Evolutionary conservation across 169 alveolate species (phyloP).

Genomic region (Plasmodium knowlesi): DNA sequence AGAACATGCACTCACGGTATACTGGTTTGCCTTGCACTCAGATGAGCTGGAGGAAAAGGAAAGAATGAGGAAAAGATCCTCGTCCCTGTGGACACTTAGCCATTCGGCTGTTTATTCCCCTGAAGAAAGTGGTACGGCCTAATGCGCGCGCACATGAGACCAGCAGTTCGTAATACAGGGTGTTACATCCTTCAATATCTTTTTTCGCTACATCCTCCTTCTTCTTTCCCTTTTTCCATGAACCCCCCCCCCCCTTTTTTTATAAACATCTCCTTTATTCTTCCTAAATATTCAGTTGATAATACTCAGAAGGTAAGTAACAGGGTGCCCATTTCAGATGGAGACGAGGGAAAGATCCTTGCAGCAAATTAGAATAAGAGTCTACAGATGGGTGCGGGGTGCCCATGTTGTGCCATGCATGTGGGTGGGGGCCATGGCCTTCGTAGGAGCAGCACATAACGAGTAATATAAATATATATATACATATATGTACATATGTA

Average conservation of each 20-base stretch:
- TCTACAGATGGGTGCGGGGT: neutral
- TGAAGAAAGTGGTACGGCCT: neutral
- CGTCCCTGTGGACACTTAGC: conserved; percentile 40
- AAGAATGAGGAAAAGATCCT: conserved; percentile 32
- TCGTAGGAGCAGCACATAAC: neutral
- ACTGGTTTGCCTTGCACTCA: neutral
- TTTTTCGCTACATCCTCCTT: neutral
- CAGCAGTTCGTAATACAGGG: neutral
- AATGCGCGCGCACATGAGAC: neutral
- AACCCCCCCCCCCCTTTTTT: neutral
- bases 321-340: neutral
- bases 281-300: neutral
- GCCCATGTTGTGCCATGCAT: neutral
- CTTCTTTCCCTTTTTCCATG: neutral
- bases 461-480: neutral
- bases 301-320: conserved; percentile 19
- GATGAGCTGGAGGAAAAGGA: conserved; percentile 67
- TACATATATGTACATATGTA: neutral
- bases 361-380: neutral
- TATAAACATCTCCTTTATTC: neutral
- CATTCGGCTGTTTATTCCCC: conserved; percentile 48
- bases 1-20: neutral
- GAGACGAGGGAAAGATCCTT: neutral
- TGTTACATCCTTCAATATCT: neutral
- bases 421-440: neutral